Base-by-base conservation (phyloP, 2,329 filamentous ascomycete genomes). In the Trichophyton simii region DNA sequence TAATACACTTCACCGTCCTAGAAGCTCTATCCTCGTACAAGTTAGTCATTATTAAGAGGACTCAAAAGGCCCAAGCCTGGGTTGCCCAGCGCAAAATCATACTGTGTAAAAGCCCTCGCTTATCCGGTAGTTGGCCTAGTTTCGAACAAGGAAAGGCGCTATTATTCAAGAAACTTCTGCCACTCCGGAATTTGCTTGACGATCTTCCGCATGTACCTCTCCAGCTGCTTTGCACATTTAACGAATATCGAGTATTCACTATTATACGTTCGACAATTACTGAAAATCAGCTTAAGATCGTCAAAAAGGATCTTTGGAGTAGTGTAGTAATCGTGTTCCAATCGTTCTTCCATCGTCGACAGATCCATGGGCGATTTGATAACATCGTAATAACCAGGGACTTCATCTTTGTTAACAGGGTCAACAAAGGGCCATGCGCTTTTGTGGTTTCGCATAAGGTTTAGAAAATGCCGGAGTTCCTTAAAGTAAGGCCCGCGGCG, bases 361-460 rank as follows among this genome's bases (percentile, higher is more conserved):
- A 96, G 80, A 72, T 96, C 94, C 94, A 99, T 97, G 97, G 64
- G 97, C 91, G 80, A 72, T 96, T 94, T 94, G 97, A 99, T 99
- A 64, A 97, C 91, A 62, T 96, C 89, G 78, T 97, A 97, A 77
- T 99, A 99, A 73, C 97, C 94, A 18, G 90, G 86, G 0, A 99
- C 94, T 67, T 97, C 94, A 68, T 99, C 94, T 67, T 87, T 86
- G 72, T 95, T 96, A 66, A 99, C 94, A 0, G 94, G 92, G 25
- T 90, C 83, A 41, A 94, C 82, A 79, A 99, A 99, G 0, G 94
- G 94, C 94, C 94, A 99, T 0, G 91, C 88, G 7, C 88, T 87
- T 67, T 86, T 86, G 76, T 96, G 91, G 72, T 96, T 97, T 72
- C 96, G 91, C 74, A 97, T 84, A 70, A 96, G 89, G 74, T 95